Evolutionary conservation across 805 yeast genomes (phyloP).

Genomic region (Allodekkera sacchari): DNA sequence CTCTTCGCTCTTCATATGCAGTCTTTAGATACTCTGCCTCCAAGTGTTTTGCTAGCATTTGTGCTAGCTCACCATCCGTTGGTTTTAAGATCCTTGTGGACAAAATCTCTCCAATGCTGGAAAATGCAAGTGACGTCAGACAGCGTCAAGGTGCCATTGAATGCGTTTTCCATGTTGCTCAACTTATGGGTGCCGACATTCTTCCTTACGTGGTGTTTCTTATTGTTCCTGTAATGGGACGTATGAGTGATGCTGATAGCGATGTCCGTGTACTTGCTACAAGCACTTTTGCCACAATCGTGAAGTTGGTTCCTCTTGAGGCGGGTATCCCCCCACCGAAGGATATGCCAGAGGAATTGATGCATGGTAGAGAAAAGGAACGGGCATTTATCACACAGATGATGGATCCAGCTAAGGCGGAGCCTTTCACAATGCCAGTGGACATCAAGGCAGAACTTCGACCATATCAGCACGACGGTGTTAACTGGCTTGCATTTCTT

Average conservation of each 20-base stretch:
- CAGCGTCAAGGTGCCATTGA: constrained; percentile 94
- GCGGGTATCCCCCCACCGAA: constrained; percentile 95
- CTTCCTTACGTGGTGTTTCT: constrained; percentile 92
- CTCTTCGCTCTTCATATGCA: constrained; percentile 61
- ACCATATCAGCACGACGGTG: constrained; percentile 96
- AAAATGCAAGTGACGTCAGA: constrained; percentile 58
- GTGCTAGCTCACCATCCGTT: constrained; percentile 56
- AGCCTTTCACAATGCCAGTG: constrained; percentile 83
- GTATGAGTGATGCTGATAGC: constrained; percentile 92
- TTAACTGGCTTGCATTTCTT: constrained; percentile 93
- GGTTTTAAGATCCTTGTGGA: constrained; percentile 79
- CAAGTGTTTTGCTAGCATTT: constrained; percentile 75
- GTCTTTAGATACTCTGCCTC: constrained; percentile 89
- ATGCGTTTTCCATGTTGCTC: constrained; percentile 76
- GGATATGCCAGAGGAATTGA: constrained; percentile 75
- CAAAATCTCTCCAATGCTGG: constrained; percentile 67
- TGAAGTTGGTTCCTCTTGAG: constrained; percentile 91
- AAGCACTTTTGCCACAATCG: constrained; percentile 92
- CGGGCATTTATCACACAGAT: constrained; percentile 92
- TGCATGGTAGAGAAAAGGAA: constrained; percentile 87
- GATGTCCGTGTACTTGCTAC: constrained; percentile 90
- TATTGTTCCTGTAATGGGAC: constrained; percentile 91
- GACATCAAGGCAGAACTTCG: constrained; percentile 87
- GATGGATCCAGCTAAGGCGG: constrained; percentile 93
- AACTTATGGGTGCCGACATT: constrained; percentile 79